phyloP scores from a whole-genome alignment of 1,284 basidiomycete species.

The Naganishia albida region DNA sequence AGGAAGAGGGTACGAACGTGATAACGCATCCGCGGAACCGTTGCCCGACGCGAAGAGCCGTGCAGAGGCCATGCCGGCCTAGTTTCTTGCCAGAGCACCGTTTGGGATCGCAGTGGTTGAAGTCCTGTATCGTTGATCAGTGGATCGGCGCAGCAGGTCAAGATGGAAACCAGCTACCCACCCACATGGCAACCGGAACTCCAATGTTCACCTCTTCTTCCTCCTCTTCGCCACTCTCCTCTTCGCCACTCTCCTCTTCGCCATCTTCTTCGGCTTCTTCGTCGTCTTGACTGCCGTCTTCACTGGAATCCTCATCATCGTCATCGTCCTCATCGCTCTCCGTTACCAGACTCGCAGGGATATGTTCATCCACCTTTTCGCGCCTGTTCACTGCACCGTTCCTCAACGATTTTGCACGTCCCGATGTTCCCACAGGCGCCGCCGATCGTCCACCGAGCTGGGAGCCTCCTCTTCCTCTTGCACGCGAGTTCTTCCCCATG shows the following conservation, averaged over 20 bases:
- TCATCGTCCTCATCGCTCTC: slow-evolving; percentile 42
- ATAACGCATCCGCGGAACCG: slow-evolving; percentile 89
- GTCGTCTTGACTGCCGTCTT: slow-evolving; percentile 28
- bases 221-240: slow-evolving; percentile 43
- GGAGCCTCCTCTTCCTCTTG: slow-evolving; percentile 39
- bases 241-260: slow-evolving; percentile 56
- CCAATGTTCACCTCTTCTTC: slow-evolving; percentile 55
- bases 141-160: not conserved
- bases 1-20: slow-evolving; percentile 65
- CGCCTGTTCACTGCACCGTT: slow-evolving; percentile 27
- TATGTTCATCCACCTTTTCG: slow-evolving; percentile 33
- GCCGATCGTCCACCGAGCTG: slow-evolving; percentile 35
- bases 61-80: slow-evolving; percentile 78
- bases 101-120: slow-evolving; percentile 93
- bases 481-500: slow-evolving; percentile 49
- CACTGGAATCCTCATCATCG: slow-evolving; percentile 39
- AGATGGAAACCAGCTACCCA: slow-evolving; percentile 53
- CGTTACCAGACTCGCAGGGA: slow-evolving; percentile 36
- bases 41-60: slow-evolving; percentile 78
- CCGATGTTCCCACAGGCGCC: slow-evolving; percentile 40
- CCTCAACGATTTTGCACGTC: slow-evolving; percentile 39
- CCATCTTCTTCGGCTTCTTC: slow-evolving; percentile 39
- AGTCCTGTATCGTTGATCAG: slow-evolving; percentile 65
- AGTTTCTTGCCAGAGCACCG: slow-evolving; percentile 95
- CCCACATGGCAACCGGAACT: slow-evolving; percentile 86